Evolutionary conservation across 2,329 filamentous ascomycete genomes (phyloP), one percentile per base, ranked within the genome.

Genomic region (Epichloe bromicola): DNA sequence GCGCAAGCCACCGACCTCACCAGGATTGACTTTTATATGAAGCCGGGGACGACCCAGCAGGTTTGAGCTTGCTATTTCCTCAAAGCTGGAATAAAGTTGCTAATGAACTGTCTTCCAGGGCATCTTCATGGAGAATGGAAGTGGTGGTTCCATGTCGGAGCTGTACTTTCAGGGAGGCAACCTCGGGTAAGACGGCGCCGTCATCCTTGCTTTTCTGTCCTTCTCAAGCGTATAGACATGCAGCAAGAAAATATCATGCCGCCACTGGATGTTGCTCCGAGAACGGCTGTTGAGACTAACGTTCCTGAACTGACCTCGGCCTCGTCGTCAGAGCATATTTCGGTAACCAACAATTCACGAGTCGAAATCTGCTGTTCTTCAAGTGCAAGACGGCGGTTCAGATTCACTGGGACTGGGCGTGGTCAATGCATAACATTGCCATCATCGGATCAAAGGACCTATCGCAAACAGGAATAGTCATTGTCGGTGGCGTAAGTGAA

Each of bases 351-450:
- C 83, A 88, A 61, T 87, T 85, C 61, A 85, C 82, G 3, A 80
- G 80, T 55, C 74, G 80, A 42, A 83, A 85, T 63, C 57, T 86
- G 48, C 75, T 72, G 15, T 87, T 87, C 68, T 79, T 80, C 56
- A 70, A 74, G 61, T 81, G 79, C 65, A 72, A 78, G 55, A 86
- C 81, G 7, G 76, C 78, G 46, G 78, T 86, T 49, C 79, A 75
- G 61, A 78, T 85, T 66, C 76, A 83, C 56, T 88, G 85, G 84
- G 77, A 85, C 65, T 88, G 84, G 84, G 78, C 37, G n/a, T 39
- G 38, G 38, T 82, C 78, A 79, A 83, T 86, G 70, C 83, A 85
- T 39, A 84, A 81, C 15, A 68, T 87, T 50, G 84, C 66, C 33
- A 58, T 60, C 19, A 40, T 39, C 37, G 37, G 37, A 39, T 39